These are phyloP conservation scores for Melaleuca quinquenervia DNA, from an alignment of 345 rosid genomes.

Conservation along the genomic window DNA sequence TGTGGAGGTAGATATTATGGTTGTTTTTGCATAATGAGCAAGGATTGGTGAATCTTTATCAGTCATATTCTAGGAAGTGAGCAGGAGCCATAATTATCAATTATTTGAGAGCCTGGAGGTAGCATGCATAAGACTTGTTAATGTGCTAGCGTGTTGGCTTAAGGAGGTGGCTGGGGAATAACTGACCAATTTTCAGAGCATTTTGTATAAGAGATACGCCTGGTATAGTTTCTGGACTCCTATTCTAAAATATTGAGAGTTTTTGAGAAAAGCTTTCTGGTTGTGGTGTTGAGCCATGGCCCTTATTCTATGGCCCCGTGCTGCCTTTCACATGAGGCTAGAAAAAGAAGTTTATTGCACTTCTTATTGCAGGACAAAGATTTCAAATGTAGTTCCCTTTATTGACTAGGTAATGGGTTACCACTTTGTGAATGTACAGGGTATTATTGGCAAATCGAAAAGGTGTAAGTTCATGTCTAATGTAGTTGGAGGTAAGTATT, in stretches of 20 bases:
- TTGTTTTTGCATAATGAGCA: not conserved
- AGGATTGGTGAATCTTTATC: not conserved
- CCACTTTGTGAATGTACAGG: not conserved
- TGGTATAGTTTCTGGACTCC: not conserved
- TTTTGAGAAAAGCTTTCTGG: not conserved
- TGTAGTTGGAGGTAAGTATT: not conserved
- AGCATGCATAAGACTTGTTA: not conserved
- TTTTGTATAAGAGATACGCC: not conserved
- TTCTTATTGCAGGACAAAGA: not conserved
- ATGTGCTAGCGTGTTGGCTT: not conserved
- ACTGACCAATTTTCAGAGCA: not conserved
- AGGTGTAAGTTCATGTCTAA: not conserved
- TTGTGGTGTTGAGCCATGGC: not conserved
- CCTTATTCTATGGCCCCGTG: not conserved
- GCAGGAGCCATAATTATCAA: not conserved
- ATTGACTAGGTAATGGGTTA: not conserved
- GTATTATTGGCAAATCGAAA: not conserved
- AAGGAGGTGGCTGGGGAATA: not conserved
- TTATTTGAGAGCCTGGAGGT: not conserved
- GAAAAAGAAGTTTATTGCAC: not conserved
- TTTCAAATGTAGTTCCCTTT: not conserved
- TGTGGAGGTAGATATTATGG: not conserved
- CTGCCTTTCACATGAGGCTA: not conserved
- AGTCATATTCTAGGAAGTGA: not conserved
- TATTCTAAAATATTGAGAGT: not conserved